A percentile compares a stretch with the other conserved stretches of the same genome.
Conservation (phyloP, 108 stramenopile genomes). For the Nitzschia palea region DNA sequence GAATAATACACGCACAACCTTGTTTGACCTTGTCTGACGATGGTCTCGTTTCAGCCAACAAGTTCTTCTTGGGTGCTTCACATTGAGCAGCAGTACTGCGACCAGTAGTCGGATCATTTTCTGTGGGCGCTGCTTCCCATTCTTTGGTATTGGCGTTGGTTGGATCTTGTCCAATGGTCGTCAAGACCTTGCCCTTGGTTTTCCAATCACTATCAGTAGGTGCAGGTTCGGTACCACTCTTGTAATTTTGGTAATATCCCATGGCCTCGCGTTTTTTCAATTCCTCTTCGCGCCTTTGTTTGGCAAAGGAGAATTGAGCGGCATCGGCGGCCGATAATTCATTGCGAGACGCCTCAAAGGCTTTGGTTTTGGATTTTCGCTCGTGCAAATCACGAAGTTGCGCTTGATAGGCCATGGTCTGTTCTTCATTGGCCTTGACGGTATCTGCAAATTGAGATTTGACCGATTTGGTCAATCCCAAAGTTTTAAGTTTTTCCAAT, state of each 20-base stretch:
- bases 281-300: not conserved
- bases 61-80: not conserved
- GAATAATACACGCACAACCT: constrained; percentile 14
- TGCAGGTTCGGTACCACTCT: not conserved
- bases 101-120: not conserved
- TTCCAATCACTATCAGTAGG: not conserved
- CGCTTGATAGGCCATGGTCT: not conserved
- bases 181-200: not conserved
- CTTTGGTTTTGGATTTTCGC: not conserved
- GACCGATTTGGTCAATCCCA: not conserved
- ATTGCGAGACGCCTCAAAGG: not conserved
- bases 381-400: constrained; percentile 2
- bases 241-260: constrained; percentile 2
- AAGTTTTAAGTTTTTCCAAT: not conserved
- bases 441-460: not conserved
- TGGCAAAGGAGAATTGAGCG: not conserved
- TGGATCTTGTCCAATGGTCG: not conserved
- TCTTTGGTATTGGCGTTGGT: not conserved
- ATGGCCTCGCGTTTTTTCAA: not conserved
- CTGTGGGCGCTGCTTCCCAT: not conserved
- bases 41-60: not conserved
- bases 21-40: not conserved
- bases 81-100: not conserved
- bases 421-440: not conserved
- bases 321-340: not conserved